Conservation (phyloP, 805 yeast genomes). For the Candida hungchunana region DNA sequence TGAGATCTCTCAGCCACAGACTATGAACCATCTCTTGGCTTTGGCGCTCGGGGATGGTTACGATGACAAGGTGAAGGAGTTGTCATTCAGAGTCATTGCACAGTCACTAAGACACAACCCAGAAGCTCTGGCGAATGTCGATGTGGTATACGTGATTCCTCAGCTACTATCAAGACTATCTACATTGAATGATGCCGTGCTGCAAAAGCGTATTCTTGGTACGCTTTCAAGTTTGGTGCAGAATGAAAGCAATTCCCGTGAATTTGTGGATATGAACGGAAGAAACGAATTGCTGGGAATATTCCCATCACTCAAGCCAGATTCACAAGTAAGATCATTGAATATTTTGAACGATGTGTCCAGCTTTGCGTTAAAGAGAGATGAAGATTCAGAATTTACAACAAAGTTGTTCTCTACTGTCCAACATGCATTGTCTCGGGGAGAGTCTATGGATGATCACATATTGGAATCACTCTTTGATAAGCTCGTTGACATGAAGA, state of each 20-base stretch:
- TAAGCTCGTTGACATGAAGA: conserved; percentile 33
- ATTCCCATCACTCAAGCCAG: conserved; percentile 22
- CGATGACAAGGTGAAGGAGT: conserved; percentile 36
- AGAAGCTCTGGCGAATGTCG: conserved; percentile 44
- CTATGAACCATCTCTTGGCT: conserved; percentile 29
- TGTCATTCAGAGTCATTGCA: conserved; percentile 56
- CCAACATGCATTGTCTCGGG: conserved; percentile 24
- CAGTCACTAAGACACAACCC: conserved; percentile 73
- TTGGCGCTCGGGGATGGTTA: conserved; percentile 22
- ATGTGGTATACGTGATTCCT: conserved; percentile 10
- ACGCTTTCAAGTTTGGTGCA: conserved; percentile 44
- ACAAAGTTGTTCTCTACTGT: conserved; percentile 13
- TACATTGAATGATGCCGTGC: conserved; percentile 26
- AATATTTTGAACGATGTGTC: conserved; percentile 45
- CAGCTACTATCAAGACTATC: conserved; percentile 10
- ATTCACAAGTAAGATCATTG: conserved; percentile 35
- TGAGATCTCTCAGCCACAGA: conserved; percentile 34
- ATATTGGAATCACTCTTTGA: conserved; percentile 42
- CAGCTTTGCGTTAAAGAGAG: conserved; percentile 11
- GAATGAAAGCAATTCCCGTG: conserved; percentile 30
- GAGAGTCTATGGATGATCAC: conserved; percentile 31
- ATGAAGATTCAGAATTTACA: conserved; percentile 11
- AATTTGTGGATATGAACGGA: conserved; percentile 21
- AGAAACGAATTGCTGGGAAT: conserved; percentile 23
- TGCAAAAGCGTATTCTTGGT: conserved; percentile 48